Evolutionary conservation across 2,329 filamentous ascomycete genomes (phyloP).

Genomic region (Calonectria pauciramosa): DNA sequence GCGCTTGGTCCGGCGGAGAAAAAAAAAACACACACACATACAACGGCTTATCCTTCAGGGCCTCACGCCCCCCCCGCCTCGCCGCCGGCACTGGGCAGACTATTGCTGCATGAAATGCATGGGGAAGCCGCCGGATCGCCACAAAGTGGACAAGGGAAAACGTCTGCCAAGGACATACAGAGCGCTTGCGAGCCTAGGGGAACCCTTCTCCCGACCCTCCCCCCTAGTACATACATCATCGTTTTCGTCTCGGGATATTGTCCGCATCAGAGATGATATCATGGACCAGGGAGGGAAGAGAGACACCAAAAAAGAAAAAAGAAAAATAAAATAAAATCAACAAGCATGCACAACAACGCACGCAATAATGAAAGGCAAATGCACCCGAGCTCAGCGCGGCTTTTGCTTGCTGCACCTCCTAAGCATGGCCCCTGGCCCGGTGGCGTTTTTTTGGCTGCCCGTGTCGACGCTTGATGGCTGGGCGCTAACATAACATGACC

Average conservation of each 20-base stretch:
- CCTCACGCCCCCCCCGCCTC: background rate
- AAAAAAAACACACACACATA: background rate
- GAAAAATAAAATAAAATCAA: background rate
- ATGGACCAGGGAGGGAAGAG: background rate
- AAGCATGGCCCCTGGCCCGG: background rate
- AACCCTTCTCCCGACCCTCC: background rate
- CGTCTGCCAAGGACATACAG: background rate
- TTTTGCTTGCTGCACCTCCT: background rate
- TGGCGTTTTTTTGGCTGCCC: constrained; percentile 1
- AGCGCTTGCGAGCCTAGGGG: background rate
- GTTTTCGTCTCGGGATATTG: background rate
- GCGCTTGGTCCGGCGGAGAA: background rate
- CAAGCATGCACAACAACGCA: background rate
- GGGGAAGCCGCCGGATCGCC: background rate
- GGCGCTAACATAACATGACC: constrained; percentile 3
- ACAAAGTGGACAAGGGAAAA: background rate
- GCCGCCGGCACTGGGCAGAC: background rate
- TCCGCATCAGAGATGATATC: background rate
- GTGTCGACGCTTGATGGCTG: background rate
- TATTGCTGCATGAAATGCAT: constrained; percentile 3
- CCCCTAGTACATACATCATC: background rate
- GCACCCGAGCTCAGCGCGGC: background rate
- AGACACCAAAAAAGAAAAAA: background rate
- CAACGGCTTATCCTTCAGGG: background rate
- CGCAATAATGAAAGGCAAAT: background rate